phyloP scores from a whole-genome alignment of 2,329 filamentous ascomycete genomes.

The Pseudogymnoascus sp. region DNA sequence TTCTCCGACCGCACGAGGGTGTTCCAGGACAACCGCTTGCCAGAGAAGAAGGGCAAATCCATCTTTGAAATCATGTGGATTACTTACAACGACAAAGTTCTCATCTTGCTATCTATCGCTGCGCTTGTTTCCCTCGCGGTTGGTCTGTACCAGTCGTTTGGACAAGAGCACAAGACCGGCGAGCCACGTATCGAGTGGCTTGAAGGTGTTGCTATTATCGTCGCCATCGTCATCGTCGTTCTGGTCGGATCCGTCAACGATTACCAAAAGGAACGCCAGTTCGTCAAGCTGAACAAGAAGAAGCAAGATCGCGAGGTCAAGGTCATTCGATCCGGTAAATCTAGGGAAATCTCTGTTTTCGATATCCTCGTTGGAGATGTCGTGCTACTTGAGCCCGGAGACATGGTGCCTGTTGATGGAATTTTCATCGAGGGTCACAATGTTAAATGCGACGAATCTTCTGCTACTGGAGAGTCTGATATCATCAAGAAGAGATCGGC shows the following conservation, averaged over 20 bases:
- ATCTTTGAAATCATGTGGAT: slow-evolving; percentile 68
- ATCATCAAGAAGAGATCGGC: slow-evolving; percentile 59
- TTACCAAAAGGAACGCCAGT: slow-evolving; percentile 75
- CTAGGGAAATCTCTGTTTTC: slow-evolving; percentile 59
- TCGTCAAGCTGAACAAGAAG: slow-evolving; percentile 71
- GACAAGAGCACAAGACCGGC: slow-evolving; percentile 39
- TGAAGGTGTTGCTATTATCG: slow-evolving; percentile 71
- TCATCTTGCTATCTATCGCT: slow-evolving; percentile 63
- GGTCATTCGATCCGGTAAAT: slow-evolving; percentile 65
- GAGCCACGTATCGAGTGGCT: slow-evolving; percentile 65
- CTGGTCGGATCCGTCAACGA: slow-evolving; percentile 71
- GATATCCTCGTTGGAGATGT: slow-evolving; percentile 69
- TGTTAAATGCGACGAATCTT: slow-evolving; percentile 65
- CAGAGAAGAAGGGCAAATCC: slow-evolving; percentile 60
- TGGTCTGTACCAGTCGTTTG: slow-evolving; percentile 65
- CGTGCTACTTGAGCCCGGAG: slow-evolving; percentile 64
- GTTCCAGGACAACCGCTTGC: slow-evolving; percentile 61
- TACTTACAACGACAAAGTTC: slow-evolving; percentile 73
- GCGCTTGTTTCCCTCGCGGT: slow-evolving; percentile 67
- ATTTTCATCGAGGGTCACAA: slow-evolving; percentile 60
- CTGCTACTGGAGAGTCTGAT: slow-evolving; percentile 68
- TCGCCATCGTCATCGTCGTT: slow-evolving; percentile 68
- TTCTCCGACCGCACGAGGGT: slow-evolving; percentile 61
- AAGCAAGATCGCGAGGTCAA: slow-evolving; percentile 70
- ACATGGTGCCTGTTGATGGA: slow-evolving; percentile 65